Evolutionary conservation across 2,329 filamentous ascomycete genomes (phyloP).

Genomic region (Aspergillus clavatus): DNA sequence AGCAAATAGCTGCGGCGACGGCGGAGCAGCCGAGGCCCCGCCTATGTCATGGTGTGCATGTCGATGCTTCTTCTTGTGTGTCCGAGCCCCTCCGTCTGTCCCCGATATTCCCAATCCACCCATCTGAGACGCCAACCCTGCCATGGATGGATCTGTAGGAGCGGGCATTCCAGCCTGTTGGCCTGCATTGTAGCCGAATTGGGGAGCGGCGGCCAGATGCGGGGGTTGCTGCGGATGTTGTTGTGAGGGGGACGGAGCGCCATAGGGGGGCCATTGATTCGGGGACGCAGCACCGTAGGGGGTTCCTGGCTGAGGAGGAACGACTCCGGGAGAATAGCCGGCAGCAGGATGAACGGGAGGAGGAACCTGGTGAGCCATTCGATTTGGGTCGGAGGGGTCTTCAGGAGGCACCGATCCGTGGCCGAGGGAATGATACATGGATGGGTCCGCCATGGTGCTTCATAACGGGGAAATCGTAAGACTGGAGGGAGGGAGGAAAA

Average conservation of each 20-base stretch:
- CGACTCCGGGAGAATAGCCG: slow-evolving; percentile 31
- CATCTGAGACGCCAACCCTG: slow-evolving; percentile 61
- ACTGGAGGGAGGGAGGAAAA: slow-evolving; percentile 2
- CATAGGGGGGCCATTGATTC: slow-evolving; percentile 30
- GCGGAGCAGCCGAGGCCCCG: slow-evolving; percentile 49
- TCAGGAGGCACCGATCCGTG: slow-evolving; percentile 38
- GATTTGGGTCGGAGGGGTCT: slow-evolving; percentile 52
- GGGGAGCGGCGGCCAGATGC: slow-evolving; percentile 20
- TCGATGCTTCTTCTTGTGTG: slow-evolving; percentile 81
- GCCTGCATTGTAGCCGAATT: slow-evolving; percentile 24
- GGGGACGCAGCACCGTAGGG: slow-evolving; percentile 32
- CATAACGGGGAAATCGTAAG: slow-evolving; percentile 20
- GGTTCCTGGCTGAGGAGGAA: slow-evolving; percentile 36
- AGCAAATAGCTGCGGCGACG: slow-evolving; percentile 65
- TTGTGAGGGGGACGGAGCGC: slow-evolving; percentile 15
- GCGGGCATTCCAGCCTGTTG: slow-evolving; percentile 22
- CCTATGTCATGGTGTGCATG: slow-evolving; percentile 89
- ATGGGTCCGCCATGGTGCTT: slow-evolving; percentile 40
- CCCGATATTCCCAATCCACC: slow-evolving; percentile 65
- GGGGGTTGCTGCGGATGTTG: slow-evolving; percentile 23
- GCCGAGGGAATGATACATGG: slow-evolving; percentile 39
- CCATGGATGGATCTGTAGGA: slow-evolving; percentile 32
- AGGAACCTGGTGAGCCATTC: slow-evolving; percentile 45
- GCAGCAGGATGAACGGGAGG: slow-evolving; percentile 49
- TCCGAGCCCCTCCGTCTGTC: slow-evolving; percentile 44